Base-by-base conservation (phyloP, 768 basidiomycete species). In the Lactifluus piperatus region DNA sequence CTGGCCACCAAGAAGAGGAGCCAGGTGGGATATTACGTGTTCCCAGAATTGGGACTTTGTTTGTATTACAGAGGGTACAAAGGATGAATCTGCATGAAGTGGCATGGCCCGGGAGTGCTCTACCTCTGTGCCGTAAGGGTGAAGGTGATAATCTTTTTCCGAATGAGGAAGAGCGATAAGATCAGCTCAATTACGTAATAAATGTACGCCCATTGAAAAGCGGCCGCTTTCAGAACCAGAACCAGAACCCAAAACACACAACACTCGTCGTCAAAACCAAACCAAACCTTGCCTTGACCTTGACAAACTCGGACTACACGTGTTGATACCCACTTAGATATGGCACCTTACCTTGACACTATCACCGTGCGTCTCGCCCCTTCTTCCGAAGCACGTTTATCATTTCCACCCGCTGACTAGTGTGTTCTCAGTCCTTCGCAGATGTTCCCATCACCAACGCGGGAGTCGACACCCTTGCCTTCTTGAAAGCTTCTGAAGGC, bases 401-500 rank as follows among this genome's bases (percentile, higher is more conserved):
- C 57, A 29, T 57, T 29, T 5, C 13, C n/a, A 20, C 9, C 34
- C 10, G 29, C 30, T 50, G 29, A 49, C 22, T 29, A 8, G 26
- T 20, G 11, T 29, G 45, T 43, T 32, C 45, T 34, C 47, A 98
- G 95, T 94, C 91, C n/a, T 99, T 93, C 71, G 84, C 85, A 65
- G 87, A 94, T 72, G 95, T 98, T 41, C 81, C 86, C 30, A 79
- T 91, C 64, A 90, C 86, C 56, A 85, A 91, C 65, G 80, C 79
- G 66, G 95, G 95, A 61, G 82, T 98, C 70, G 86, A 98, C 71
- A 98, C 97, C 16, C 70, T 82, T 46, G 76, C 79, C 49, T 99
- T 98, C 76, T 79, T 94, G 66, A 85, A 95, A 66, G 97, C 95
- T 8, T 78, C 90, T 1, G 79, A 88, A 57, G 95, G 93, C 39